These are phyloP conservation scores for Aspergillus fumigatus DNA, from an alignment of 2,329 filamentous ascomycete genomes.

Conservation along the genomic window DNA sequence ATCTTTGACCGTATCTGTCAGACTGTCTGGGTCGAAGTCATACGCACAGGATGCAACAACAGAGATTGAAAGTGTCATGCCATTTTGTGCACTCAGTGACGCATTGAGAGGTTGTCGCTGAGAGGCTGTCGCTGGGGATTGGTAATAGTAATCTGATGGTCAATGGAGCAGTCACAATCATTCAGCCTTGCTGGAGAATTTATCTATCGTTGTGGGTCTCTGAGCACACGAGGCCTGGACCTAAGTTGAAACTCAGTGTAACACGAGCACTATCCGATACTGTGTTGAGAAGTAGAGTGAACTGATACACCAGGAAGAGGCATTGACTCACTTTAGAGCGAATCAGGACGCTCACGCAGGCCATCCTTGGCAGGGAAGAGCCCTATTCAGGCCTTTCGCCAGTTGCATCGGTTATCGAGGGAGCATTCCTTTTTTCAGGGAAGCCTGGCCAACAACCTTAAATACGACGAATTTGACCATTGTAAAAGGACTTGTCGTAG, in stretches of 20 bases:
- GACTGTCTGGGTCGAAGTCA: background rate
- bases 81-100: background rate
- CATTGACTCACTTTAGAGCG: slow-evolving; percentile 64
- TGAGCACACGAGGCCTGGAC: too few relatives aligned
- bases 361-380: slow-evolving; percentile 82
- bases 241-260: too few relatives aligned
- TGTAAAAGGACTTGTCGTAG: slow-evolving; percentile 75
- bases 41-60: background rate
- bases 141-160: too few relatives aligned
- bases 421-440: slow-evolving; percentile 3
- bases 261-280: too few relatives aligned
- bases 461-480: slow-evolving; percentile 62
- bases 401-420: slow-evolving; percentile 64
- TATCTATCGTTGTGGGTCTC: too few relatives aligned
- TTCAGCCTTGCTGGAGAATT: too few relatives aligned
- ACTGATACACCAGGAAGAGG: slow-evolving; percentile 60
- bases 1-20: background rate
- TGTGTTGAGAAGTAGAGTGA: too few relatives aligned
- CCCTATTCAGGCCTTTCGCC: slow-evolving; percentile 77
- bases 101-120: background rate
- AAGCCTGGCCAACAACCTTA: too few relatives aligned
- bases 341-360: slow-evolving; percentile 81
- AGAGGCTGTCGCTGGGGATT: background rate
- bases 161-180: too few relatives aligned
- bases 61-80: background rate